Evolutionary conservation across 768 basidiomycete species (phyloP), one percentile per base, ranked within the genome.

Genomic region (Fomitopsis serialis): DNA sequence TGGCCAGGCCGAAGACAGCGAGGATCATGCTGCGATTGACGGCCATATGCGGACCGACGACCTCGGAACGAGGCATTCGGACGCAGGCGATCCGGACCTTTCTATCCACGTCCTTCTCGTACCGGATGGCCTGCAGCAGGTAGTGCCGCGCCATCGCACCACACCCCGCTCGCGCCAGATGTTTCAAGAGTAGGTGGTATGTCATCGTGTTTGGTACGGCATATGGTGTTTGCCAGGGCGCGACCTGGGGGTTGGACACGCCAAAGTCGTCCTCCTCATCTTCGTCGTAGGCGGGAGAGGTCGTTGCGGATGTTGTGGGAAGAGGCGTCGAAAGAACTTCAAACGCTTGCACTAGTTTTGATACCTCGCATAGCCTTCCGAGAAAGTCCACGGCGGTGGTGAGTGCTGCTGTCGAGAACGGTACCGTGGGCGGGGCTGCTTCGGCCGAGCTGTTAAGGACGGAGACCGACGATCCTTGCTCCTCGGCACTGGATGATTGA

Each of bases 301-400:
- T 70, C 58, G 74, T 72, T 37, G 58, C 70, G 45, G 67, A 72
- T 42, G 77, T 73, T 54, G 71, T 67, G 11, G 85, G 82, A 25
- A 90, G 73, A 15, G 87, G 87, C 45, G 82, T 76, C 0, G 89
- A 89, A 54, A 91, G 79, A 25, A 87, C 82, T 59, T 92, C 90
- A 61, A 91, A 92, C 1, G 84, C 77, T 61, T 82, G 80, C 5
- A 92, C 77, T 63, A 92, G 76, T 59, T 79, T 82, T 3, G 86
- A 81, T 36, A 87, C 67, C 50, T 83, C 69, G 12, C 80, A 77
- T 17, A 75, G 61, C 9, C 77, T 76, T 13, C 88, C 89, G 9
- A 90, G 76, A 61, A 84, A 75, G 53, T 89, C 85, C 57, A 93
- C 69, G 44, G 81, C 80, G 17, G 83, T 86, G 67, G 90, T 89